A percentile compares a stretch with the other conserved stretches of the same genome.
phyloP scores from a whole-genome alignment of 192 early-diverging fungal species.

The Coemansia sp. region DNA sequence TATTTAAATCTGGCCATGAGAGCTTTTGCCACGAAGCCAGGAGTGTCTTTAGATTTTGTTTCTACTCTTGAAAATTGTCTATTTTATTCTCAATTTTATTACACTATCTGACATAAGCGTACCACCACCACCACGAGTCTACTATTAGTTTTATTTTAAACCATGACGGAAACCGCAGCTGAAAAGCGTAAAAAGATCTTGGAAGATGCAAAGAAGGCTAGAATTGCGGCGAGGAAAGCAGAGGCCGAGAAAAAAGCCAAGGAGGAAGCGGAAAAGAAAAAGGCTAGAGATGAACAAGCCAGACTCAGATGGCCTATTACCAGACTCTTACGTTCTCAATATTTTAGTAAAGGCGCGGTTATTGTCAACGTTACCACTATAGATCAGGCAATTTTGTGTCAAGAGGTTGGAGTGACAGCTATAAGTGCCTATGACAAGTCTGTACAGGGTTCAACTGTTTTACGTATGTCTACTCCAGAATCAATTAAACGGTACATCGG shows the following conservation, averaged over 20 bases:
- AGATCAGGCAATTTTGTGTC: constrained; percentile 90
- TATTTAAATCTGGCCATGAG: neutral
- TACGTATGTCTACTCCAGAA: constrained; percentile 89
- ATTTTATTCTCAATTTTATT: neutral
- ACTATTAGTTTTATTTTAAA: neutral
- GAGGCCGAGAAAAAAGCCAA: neutral
- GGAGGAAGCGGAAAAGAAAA: neutral
- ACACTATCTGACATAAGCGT: neutral
- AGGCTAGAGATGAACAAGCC: neutral
- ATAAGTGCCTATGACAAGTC: constrained; percentile 95
- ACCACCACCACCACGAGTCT: neutral
- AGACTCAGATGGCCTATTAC: neutral
- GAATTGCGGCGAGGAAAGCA: neutral
- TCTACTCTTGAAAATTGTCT: neutral
- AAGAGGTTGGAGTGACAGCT: constrained; percentile 89
- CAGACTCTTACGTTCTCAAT: neutral
- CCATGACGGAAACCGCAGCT: neutral
- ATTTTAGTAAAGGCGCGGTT: constrained; percentile 86
- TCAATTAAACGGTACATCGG: constrained; percentile 91
- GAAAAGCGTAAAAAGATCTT: neutral
- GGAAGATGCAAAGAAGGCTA: neutral
- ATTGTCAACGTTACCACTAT: constrained; percentile 96
- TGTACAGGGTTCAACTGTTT: constrained; percentile 79
- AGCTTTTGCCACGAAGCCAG: neutral
- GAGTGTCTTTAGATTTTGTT: neutral